These are phyloP conservation scores for Acarospora socialis DNA, from an alignment of 2,329 filamentous ascomycete species.

Conservation along the genomic window DNA sequence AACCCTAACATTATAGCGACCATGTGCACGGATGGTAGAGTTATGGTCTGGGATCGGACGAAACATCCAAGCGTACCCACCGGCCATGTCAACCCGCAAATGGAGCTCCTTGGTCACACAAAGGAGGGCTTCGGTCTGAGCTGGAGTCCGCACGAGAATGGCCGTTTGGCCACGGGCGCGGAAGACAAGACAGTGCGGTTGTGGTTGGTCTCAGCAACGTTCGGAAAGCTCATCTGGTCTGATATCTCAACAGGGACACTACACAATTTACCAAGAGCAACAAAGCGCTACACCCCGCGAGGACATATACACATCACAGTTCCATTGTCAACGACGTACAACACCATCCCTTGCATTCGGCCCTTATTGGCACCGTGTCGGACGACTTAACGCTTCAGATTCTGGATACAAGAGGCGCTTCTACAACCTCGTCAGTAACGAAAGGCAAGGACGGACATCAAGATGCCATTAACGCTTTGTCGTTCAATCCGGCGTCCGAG, in stretches of 20 bases:
- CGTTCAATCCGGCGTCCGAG: conserved; percentile 88
- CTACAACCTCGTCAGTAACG: conserved; percentile 52
- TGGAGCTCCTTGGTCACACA: conserved; percentile 72
- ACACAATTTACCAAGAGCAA: conserved; percentile 57
- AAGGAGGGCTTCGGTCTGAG: conserved; percentile 82
- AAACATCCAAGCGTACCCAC: conserved; percentile 74
- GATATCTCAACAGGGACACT: conserved; percentile 48
- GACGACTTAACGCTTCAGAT: conserved; percentile 91
- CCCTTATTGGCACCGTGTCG: conserved; percentile 82
- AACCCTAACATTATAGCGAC: conserved; percentile 96
- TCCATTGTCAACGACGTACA: conserved; percentile 95
- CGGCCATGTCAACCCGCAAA: conserved; percentile 59
- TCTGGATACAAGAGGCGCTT: conserved; percentile 62
- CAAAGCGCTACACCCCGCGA: conserved; percentile 54
- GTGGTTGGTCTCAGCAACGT: conserved; percentile 48
- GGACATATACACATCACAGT: conserved; percentile 73
- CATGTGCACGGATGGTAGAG: conserved; percentile 71
- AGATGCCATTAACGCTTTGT: conserved; percentile 89
- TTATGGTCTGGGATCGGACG: conserved; percentile 89
- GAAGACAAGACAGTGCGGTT: conserved; percentile 84
- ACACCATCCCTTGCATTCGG: conserved; percentile 74
- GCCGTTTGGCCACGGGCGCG: conserved; percentile 75
- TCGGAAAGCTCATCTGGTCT: conserved; percentile 4
- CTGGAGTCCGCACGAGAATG: conserved; percentile 77
- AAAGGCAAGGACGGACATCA: conserved; percentile 61